These are phyloP conservation scores for Mikania micrantha DNA, from an alignment of 129 eudicot genomes.

Conservation along the genomic window DNA sequence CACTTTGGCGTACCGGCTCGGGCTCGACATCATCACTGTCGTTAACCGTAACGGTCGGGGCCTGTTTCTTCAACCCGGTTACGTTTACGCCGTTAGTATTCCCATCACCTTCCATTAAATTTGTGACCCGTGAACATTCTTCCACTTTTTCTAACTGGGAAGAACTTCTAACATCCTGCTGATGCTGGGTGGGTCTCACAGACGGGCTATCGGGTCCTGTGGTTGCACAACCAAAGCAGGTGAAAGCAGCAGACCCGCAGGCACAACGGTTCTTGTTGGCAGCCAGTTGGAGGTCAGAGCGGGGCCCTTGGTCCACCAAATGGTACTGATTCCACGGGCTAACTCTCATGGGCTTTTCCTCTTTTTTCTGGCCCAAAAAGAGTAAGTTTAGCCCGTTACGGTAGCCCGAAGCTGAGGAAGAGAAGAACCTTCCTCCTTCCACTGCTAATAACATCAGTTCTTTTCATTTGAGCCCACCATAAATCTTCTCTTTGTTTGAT, in stretches of 20 bases:
- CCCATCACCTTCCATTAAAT: conserved; percentile 32
- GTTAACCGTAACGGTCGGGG: not conserved
- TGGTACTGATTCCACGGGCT: conserved; percentile 92
- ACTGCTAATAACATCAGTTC: conserved; percentile 97
- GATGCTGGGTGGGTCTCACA: conserved; percentile 56
- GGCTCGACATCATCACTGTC: conserved; percentile 20
- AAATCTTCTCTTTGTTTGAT: conserved; percentile 5
- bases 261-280: conserved; percentile 53
- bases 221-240: conserved; percentile 77
- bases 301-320: conserved; percentile 69
- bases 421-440: conserved; percentile 98
- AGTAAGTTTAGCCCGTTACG: conserved; percentile 85
- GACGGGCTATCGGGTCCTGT: conserved; percentile 67
- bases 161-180: conserved; percentile 22
- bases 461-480: conserved; percentile 62
- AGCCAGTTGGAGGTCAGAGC: conserved; percentile 78
- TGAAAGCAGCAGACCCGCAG: conserved; percentile 83
- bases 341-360: conserved; percentile 94
- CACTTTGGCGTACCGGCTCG: conserved; percentile 9
- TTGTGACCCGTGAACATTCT: conserved; percentile 27
- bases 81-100: conserved; percentile 12
- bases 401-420: conserved; percentile 92
- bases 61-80: conserved; percentile 60
- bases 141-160: conserved; percentile 28
- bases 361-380: conserved; percentile 78